These are phyloP conservation scores for Dendrobium nobile DNA, from an alignment of 106 monocot species.

Conservation along the genomic window DNA sequence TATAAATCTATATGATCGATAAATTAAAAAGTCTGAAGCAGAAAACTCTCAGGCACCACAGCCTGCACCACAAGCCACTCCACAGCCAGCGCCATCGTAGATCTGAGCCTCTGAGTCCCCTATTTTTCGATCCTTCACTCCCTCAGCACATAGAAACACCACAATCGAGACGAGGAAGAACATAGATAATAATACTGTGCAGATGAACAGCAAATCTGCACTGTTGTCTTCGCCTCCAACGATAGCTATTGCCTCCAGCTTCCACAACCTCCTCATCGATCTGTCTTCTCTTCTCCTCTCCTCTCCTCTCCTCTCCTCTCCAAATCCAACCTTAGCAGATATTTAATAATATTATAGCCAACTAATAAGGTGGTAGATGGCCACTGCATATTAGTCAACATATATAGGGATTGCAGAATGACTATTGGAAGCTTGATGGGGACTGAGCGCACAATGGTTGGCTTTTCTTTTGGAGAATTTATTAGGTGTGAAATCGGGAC, in stretches of 20 bases:
- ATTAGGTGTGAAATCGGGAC: no score
- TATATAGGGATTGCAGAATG: background rate
- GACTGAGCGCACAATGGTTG: background rate
- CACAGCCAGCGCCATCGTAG: background rate
- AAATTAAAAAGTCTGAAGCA: background rate
- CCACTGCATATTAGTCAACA: background rate
- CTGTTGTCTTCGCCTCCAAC: background rate
- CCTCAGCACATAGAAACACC: background rate
- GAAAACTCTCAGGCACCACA: background rate
- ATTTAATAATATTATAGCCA: background rate
- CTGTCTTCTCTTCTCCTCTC: no score
- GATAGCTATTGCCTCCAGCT: background rate
- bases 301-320: background rate
- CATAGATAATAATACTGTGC: background rate
- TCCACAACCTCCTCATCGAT: background rate
- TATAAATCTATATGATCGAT: background rate
- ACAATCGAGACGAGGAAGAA: background rate
- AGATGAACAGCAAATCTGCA: background rate
- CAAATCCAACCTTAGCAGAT: background rate
- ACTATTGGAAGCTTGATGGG: background rate
- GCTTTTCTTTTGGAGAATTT: background rate
- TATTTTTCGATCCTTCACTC: background rate
- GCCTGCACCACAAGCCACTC: background rate
- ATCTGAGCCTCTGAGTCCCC: background rate
- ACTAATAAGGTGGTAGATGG: background rate